phyloP scores from a whole-genome alignment of 495 filamentous ascomycete species.

The Acidomyces sp. region DNA sequence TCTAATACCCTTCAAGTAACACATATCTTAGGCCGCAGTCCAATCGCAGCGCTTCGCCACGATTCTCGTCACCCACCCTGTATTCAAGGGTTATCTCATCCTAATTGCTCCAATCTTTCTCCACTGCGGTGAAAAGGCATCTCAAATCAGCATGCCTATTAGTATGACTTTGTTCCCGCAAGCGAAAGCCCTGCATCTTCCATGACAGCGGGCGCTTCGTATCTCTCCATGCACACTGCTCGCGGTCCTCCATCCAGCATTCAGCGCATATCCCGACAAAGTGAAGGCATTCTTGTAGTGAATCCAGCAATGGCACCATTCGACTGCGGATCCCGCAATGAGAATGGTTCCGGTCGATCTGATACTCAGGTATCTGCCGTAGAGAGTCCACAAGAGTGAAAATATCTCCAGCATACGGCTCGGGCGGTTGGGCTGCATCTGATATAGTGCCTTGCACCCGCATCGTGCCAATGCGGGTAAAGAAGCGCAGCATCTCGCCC shows the following conservation, averaged over 20 bases:
- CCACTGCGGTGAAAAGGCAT: constrained; percentile 43
- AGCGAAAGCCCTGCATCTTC: constrained; percentile 25
- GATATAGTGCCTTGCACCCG: constrained; percentile 30
- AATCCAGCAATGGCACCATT: constrained; percentile 54
- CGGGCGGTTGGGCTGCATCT: constrained; percentile 18
- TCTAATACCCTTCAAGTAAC: no score
- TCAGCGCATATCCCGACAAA: constrained; percentile 34
- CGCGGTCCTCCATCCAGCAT: constrained; percentile 32
- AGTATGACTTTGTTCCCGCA: constrained; percentile 28
- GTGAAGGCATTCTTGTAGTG: constrained; percentile 35
- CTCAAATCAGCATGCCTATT: constrained; percentile 32
- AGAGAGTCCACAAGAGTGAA: constrained; percentile 39
- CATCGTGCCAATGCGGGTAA: constrained; percentile 36
- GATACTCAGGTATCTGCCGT: constrained; percentile 57
- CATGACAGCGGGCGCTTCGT: constrained; percentile 29
- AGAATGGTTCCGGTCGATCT: constrained; percentile 62
- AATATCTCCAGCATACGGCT: constrained; percentile 35
- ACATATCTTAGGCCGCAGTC: no score
- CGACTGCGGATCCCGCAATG: constrained; percentile 64
- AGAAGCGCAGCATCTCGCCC: constrained; percentile 74
- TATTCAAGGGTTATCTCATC: no score
- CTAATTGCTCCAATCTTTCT: constrained; percentile 47
- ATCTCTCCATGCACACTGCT: constrained; percentile 25
- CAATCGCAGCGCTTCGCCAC: no score
- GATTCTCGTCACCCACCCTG: no score